These are phyloP conservation scores for Cytospora piceicola DNA, from an alignment of 2,329 filamentous ascomycete genomes.

Conservation along the genomic window DNA sequence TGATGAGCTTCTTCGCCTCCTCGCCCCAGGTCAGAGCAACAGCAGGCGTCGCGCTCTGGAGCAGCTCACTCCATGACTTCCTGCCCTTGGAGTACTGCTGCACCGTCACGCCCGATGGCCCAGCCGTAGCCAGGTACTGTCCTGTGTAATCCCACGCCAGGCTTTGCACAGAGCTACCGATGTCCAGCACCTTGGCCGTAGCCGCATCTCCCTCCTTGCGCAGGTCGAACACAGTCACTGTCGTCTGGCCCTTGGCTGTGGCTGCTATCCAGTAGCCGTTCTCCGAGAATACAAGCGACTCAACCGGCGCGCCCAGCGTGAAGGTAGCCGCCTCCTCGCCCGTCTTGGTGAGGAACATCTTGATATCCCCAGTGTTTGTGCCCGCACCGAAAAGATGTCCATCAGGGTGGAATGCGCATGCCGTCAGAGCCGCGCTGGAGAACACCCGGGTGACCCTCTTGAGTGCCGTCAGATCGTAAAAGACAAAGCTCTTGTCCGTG, in stretches of 20 bases:
- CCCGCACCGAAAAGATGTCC: slow-evolving; percentile 92
- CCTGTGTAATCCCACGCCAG: slow-evolving; percentile 94
- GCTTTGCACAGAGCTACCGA: slow-evolving; percentile 75
- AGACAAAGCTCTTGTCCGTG: slow-evolving; percentile 86
- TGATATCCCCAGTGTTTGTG: slow-evolving; percentile 77
- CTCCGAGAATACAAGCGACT: slow-evolving; percentile 84
- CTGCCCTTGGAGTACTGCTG: slow-evolving; percentile 86
- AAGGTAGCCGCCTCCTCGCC: slow-evolving; percentile 79
- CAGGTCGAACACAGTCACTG: slow-evolving; percentile 86
- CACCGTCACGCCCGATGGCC: slow-evolving; percentile 79
- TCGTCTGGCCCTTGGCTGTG: slow-evolving; percentile 74
- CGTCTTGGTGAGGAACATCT: slow-evolving; percentile 85
- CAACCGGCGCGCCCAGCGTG: slow-evolving; percentile 68
- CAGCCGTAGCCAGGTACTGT: slow-evolving; percentile 85
- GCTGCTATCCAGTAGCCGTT: slow-evolving; percentile 97
- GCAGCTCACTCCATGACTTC: slow-evolving; percentile 87
- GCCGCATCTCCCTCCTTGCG: slow-evolving; percentile 86
- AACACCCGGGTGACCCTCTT: slow-evolving; percentile 78
- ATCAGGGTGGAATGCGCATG: slow-evolving; percentile 90
- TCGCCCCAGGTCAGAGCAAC: slow-evolving; percentile 78
- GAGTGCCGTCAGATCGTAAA: slow-evolving; percentile 77
- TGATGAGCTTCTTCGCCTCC: slow-evolving; percentile 73
- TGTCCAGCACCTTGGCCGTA: slow-evolving; percentile 82
- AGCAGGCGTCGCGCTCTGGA: slow-evolving; percentile 75
- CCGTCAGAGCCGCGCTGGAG: slow-evolving; percentile 74